Conservation (phyloP, 768 basidiomycete species). For the Cubamyces sp. region DNA sequence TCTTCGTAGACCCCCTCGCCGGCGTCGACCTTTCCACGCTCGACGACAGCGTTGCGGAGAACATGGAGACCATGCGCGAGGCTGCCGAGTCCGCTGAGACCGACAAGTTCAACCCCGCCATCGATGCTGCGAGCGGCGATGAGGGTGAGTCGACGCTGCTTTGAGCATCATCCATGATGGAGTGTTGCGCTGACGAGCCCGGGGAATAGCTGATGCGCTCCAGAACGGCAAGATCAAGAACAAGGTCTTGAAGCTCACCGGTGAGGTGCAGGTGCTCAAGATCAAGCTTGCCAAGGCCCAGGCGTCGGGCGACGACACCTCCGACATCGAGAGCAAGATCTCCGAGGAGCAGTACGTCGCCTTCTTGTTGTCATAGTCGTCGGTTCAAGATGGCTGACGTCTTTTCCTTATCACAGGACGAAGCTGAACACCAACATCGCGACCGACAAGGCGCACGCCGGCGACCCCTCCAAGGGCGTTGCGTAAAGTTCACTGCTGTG, state of each 20-base stretch:
- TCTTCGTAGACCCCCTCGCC: conserved; percentile 42
- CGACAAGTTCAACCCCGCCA: conserved; percentile 41
- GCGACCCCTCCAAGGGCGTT: conserved; percentile 38
- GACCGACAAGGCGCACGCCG: conserved; percentile 37
- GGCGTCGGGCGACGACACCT: conserved; percentile 38
- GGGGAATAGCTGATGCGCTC: conserved; percentile 34
- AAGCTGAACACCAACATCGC: conserved; percentile 44
- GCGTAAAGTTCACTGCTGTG: conserved; percentile 18
- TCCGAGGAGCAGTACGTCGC: conserved; percentile 34
- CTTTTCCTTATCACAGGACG: conserved; percentile 22
- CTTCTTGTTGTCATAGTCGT: neutral
- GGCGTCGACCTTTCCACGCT: conserved; percentile 41
- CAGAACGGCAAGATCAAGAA: conserved; percentile 47
- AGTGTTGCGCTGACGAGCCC: neutral
- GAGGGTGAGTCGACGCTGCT: conserved; percentile 12
- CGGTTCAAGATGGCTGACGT: neutral
- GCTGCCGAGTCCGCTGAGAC: conserved; percentile 44
- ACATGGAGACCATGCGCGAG: conserved; percentile 40
- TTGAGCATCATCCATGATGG: neutral
- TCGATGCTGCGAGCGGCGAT: conserved; percentile 39
- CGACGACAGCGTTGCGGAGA: conserved; percentile 30
- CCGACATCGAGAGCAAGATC: conserved; percentile 34
- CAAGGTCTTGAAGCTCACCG: conserved; percentile 49
- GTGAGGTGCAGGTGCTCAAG: conserved; percentile 39
- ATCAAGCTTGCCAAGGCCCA: conserved; percentile 44